These are phyloP conservation scores for Malus hybrid DNA, from an alignment of 331 rosid genomes.

Conservation along the genomic window DNA sequence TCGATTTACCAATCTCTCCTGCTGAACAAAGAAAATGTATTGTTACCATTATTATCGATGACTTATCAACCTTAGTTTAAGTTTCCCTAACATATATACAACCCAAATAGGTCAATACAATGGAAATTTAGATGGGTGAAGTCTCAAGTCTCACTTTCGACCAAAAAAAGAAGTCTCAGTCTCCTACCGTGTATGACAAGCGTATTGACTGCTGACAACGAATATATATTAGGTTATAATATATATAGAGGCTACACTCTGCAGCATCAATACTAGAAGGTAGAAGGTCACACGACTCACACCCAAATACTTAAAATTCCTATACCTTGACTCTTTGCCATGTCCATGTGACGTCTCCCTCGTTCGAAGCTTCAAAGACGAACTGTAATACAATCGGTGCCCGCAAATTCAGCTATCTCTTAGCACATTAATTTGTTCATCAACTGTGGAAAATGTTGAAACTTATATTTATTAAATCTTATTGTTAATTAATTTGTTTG, in stretches of 20 bases:
- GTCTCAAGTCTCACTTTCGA: background rate
- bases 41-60: too few species aligned
- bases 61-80: too few species aligned
- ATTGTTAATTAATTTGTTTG: background rate
- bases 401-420: constrained; percentile 13
- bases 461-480: background rate
- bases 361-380: constrained; percentile 32
- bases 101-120: constrained; percentile 27
- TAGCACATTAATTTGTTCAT: constrained; percentile 3
- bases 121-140: constrained; percentile 2
- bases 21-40: too few species aligned
- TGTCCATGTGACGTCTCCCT: constrained; percentile 34
- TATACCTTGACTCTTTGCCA: constrained; percentile 27
- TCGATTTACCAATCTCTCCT: too few species aligned
- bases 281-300: background rate
- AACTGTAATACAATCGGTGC: background rate
- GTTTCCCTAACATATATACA: background rate
- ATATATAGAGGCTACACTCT: background rate
- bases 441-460: constrained; percentile 23
- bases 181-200: constrained; percentile 15
- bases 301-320: background rate
- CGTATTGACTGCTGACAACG: constrained; percentile 38
- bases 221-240: background rate
- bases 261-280: background rate
- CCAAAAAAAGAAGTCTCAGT: background rate